Conservation (phyloP, 1,284 basidiomycete genomes). For the Ganoderma multipileum region DNA sequence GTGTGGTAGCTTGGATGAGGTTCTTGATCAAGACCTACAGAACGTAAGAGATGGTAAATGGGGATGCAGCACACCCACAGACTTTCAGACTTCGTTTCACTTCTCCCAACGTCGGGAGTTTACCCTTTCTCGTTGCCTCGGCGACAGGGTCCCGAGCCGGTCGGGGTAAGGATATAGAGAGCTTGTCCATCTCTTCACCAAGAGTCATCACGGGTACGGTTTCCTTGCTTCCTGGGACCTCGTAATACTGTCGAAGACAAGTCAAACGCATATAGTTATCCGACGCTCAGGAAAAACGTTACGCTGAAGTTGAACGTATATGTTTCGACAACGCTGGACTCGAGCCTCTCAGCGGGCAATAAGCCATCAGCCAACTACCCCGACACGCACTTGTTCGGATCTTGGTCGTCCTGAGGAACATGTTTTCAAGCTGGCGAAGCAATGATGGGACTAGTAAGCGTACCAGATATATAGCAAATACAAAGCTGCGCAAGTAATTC, state of each 20-base stretch:
- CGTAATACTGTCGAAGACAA: slow-evolving; percentile 56
- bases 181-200: slow-evolving; percentile 59
- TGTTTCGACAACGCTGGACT: slow-evolving; percentile 73
- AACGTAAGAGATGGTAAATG: not conserved
- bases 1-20: slow-evolving; percentile 74
- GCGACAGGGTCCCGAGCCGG: slow-evolving; percentile 56
- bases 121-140: slow-evolving; percentile 61
- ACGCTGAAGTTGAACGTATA: slow-evolving; percentile 86
- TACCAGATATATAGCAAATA: slow-evolving; percentile 84
- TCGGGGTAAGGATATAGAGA: slow-evolving; percentile 49
- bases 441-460: slow-evolving; percentile 26
- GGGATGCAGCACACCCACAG: slow-evolving; percentile 3
- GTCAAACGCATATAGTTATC: not conserved
- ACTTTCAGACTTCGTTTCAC: slow-evolving; percentile 80
- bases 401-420: slow-evolving; percentile 66
- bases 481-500: slow-evolving; percentile 78
- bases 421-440: not conserved
- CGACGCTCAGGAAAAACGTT: slow-evolving; percentile 16
- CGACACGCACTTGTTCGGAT: slow-evolving; percentile 73
- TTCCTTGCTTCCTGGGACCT: slow-evolving; percentile 59
- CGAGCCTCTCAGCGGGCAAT: slow-evolving; percentile 1
- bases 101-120: slow-evolving; percentile 69
- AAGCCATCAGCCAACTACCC: slow-evolving; percentile 6
- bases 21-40: slow-evolving; percentile 71
- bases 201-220: slow-evolving; percentile 72